phyloP scores from a whole-genome alignment of 768 basidiomycete species.

The Auriculariales sp. region DNA sequence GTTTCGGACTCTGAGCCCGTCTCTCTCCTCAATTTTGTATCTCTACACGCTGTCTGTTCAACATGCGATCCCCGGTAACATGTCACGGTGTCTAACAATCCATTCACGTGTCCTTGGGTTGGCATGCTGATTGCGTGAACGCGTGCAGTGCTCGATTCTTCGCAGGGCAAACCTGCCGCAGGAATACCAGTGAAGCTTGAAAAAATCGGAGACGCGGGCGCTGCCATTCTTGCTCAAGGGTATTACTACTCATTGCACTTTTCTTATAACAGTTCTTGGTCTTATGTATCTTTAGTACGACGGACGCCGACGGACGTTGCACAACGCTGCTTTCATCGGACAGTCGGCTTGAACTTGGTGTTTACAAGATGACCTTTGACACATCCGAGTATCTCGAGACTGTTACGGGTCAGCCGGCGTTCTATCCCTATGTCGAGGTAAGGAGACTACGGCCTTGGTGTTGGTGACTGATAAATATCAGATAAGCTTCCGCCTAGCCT shows the following conservation, averaged over 20 bases:
- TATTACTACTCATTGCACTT: conserved; percentile 15
- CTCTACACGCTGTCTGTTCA: background rate
- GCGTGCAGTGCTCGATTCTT: conserved; percentile 80
- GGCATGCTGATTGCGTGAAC: background rate
- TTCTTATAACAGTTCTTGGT: background rate
- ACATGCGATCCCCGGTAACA: conserved; percentile 64
- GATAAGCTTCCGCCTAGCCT: conserved; percentile 66
- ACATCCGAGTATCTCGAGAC: conserved; percentile 69
- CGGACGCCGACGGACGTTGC: conserved; percentile 76
- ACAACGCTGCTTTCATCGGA: conserved; percentile 49
- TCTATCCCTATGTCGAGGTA: conserved; percentile 90
- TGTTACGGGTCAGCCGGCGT: conserved; percentile 40
- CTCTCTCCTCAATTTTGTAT: background rate
- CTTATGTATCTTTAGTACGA: conserved; percentile 31
- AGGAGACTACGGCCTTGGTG: conserved; percentile 7
- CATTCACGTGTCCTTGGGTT: background rate
- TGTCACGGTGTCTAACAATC: conserved; percentile 56
- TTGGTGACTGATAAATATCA: conserved; percentile 14
- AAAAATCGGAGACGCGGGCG: conserved; percentile 26
- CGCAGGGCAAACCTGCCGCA: conserved; percentile 65
- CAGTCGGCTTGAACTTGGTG: conserved; percentile 34
- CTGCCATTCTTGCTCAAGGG: conserved; percentile 47
- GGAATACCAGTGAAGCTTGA: conserved; percentile 56
- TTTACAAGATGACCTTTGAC: conserved; percentile 78
- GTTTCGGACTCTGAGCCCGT: background rate